Conservation (phyloP, 495 filamentous ascomycete genomes). For the Tuber brumale region DNA sequence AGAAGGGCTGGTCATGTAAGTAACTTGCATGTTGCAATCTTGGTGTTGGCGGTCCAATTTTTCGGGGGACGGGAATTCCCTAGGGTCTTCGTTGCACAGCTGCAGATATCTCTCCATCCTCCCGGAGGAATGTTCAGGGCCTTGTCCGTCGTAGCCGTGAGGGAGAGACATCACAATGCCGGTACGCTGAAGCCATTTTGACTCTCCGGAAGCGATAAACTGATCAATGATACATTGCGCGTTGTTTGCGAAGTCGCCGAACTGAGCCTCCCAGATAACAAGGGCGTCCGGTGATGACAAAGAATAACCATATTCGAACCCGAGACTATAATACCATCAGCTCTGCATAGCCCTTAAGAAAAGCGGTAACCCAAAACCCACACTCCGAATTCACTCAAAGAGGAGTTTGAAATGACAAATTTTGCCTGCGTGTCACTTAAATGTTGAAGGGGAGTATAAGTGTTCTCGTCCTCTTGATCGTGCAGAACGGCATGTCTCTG, state of each 20-base stretch:
- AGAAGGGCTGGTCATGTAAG: constrained; percentile 82
- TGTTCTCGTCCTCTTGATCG: constrained; percentile 87
- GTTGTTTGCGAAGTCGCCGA: constrained; percentile 99
- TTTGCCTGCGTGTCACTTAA: constrained; percentile 81
- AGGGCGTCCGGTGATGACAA: constrained; percentile 91
- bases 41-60: constrained; percentile 97
- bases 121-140: constrained; percentile 95
- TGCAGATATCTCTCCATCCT: constrained; percentile 96
- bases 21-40: constrained; percentile 99
- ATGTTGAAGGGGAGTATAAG: constrained; percentile 87
- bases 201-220: constrained; percentile 94
- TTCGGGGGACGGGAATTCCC: constrained; percentile 74
- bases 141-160: constrained; percentile 97
- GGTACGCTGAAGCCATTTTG: constrained; percentile 96
- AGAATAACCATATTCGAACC: constrained; percentile 98
- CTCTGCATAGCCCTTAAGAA: constrained; percentile 9
- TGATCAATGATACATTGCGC: constrained; percentile 98
- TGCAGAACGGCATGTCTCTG: constrained; percentile 95
- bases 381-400: constrained; percentile 87
- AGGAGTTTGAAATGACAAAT: constrained; percentile 96
- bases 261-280: constrained; percentile 99
- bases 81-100: constrained; percentile 95
- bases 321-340: constrained; percentile 54
- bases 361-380: constrained; percentile 44
- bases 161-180: constrained; percentile 90